Evolutionary conservation across 768 basidiomycete genomes (phyloP), one percentile per base, ranked within the genome.

Genomic region (Pisolithus marmoratus): DNA sequence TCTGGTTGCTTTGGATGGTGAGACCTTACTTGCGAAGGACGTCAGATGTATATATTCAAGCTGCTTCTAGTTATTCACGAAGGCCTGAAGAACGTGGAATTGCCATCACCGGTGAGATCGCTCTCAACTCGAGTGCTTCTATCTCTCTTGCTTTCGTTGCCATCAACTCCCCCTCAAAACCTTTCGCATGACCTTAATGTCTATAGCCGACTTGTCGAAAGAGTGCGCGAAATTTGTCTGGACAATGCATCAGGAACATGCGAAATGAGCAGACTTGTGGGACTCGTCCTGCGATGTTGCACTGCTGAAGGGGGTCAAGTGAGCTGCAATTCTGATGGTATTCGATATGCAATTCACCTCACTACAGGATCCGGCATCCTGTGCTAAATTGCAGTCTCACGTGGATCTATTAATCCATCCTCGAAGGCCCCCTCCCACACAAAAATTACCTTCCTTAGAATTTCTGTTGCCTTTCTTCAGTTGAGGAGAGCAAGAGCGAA

Each of bases 381-480:
- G 43, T 46, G 50, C 58, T 38, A 47, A 59, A 31, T 45, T 63
- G 27, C 68, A 74, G 54, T 69, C 60, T 20, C 69, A 69, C 34
- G 60, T 87, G 44, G 87, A 88, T 52, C 63, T 84, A 24, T 68
- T 91, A 22, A 62, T 94, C 11, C 91, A 93, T 59, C 90, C 90
- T 43, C 84, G 89, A 20, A 74, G 87, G 5, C 91, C 91, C 8
- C 86, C 90, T 8, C 67, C 89, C 12, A 73, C 90, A 49, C 81
- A 85, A 42, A 74, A 84, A 4, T 65, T 87, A 51, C 87, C 88
- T 15, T 72, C 77, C 27, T 62, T 86, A 11, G 86, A 86, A 55
- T 66, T 74, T 1, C 62, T 90, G 15, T 76, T 83, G 12, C 72
- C n/a, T 90, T 26, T 82, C 81, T 57, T 76, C 74, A 24, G 68